phyloP scores from a whole-genome alignment of 192 early-diverging fungal genomes.

The Mortierella hygrophila region DNA sequence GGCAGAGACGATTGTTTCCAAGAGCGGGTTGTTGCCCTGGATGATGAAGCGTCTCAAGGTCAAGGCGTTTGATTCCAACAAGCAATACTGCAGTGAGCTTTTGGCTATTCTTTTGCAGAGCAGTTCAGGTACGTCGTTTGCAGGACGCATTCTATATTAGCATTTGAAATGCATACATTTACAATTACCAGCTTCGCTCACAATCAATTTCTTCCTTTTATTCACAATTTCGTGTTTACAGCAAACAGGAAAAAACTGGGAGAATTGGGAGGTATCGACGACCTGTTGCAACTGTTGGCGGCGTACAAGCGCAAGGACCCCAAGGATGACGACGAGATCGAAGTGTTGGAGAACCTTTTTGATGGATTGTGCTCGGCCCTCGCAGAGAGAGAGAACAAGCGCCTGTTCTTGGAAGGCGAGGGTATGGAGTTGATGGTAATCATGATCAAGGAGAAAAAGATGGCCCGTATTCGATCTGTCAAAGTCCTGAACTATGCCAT shows the following conservation, averaged over 20 bases:
- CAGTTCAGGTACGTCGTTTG: constrained; percentile 59
- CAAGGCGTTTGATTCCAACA: constrained; percentile 83
- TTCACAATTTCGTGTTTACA: constrained; percentile 19
- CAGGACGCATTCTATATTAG: constrained; percentile 6
- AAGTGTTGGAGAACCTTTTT: constrained; percentile 94
- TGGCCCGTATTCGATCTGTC: constrained; percentile 84
- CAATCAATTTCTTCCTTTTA: not conserved
- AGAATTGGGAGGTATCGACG: constrained; percentile 72
- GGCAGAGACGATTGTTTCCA: constrained; percentile 71
- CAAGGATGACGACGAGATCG: constrained; percentile 84
- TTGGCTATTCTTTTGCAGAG: constrained; percentile 87
- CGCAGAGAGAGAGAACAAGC: constrained; percentile 76
- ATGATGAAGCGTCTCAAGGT: constrained; percentile 74
- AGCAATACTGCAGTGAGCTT: constrained; percentile 89
- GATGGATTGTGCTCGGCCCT: constrained; percentile 84
- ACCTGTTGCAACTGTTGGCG: constrained; percentile 75
- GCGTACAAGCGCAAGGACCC: constrained; percentile 81
- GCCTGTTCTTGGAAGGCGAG: constrained; percentile 82
- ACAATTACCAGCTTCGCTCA: not conserved
- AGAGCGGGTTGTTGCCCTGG: constrained; percentile 82
- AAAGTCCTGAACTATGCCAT: constrained; percentile 89
- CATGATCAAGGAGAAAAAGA: constrained; percentile 88
- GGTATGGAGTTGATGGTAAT: constrained; percentile 94
- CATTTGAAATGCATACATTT: not conserved
- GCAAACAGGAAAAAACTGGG: constrained; percentile 63